A percentile compares a stretch with the other conserved stretches of the same genome.
Evolutionary conservation across 2,329 filamentous ascomycete genomes (phyloP).

Genomic region (Didymella segeticola): DNA sequence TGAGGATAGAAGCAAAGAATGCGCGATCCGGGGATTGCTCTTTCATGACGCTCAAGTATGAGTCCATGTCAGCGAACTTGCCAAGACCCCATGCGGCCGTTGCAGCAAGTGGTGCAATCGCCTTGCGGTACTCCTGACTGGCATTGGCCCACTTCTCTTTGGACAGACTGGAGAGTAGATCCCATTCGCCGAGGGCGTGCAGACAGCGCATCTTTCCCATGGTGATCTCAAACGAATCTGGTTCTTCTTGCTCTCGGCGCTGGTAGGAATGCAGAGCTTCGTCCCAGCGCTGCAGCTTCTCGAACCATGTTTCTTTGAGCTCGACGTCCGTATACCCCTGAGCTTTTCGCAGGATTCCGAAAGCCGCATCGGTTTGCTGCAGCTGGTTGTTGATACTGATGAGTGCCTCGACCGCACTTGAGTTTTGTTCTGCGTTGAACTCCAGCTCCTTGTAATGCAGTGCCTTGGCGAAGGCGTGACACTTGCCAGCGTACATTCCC

Average conservation of each 20-base stretch:
- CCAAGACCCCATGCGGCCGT: conserved; percentile 95
- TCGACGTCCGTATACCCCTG: conserved; percentile 96
- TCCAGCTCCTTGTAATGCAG: conserved; percentile 99
- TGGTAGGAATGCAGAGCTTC: conserved; percentile 93
- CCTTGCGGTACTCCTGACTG: conserved; percentile 82
- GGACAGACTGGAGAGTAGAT: conserved; percentile 84
- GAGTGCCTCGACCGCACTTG: conserved; percentile 91
- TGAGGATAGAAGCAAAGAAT: conserved; percentile 96
- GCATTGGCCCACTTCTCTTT: conserved; percentile 95
- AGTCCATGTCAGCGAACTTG: conserved; percentile 99
- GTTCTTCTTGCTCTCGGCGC: conserved; percentile 77
- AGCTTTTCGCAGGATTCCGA: conserved; percentile 94
- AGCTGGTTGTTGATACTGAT: conserved; percentile 99
- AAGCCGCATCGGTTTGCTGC: conserved; percentile 97
- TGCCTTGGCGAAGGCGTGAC: conserved; percentile 97
- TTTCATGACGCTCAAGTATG: conserved; percentile 95
- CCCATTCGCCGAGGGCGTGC: conserved; percentile 97
- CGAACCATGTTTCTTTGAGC: conserved; percentile 97
- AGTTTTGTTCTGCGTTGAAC: conserved; percentile 96
- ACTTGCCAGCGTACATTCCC: conserved; percentile 92
- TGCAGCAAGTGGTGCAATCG: conserved; percentile 91
- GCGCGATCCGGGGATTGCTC: conserved; percentile 90
- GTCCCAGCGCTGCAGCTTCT: conserved; percentile 97
- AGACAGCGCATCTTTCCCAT: conserved; percentile 99
- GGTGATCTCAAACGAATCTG: conserved; percentile 84